Evolutionary conservation across 139 green algal species (phyloP).

Genomic region (Trebouxia sp.): DNA sequence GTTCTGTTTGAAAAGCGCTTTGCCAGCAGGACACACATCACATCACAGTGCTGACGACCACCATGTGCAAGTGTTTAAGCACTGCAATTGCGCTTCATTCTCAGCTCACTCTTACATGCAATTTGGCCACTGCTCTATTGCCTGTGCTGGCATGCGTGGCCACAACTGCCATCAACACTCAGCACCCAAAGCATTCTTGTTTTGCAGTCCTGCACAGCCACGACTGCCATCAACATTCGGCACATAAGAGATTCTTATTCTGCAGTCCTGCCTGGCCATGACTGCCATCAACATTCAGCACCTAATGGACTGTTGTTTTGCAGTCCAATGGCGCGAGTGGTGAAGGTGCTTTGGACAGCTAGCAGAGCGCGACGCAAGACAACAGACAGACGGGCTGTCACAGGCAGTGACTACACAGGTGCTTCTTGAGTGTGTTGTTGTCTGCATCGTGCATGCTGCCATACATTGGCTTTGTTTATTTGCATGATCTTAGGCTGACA

Average conservation of each 20-base stretch:
- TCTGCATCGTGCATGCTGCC: too few relatives aligned
- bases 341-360: slow-evolving; percentile 73
- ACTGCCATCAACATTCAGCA: too few relatives aligned
- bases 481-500: too few relatives aligned
- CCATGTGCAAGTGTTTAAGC: background rate
- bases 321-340: slow-evolving; percentile 78
- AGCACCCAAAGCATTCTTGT: background rate
- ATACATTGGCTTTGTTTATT: too few relatives aligned
- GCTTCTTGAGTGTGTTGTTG: background rate
- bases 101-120: background rate
- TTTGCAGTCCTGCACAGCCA: background rate
- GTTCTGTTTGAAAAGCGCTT: too few relatives aligned
- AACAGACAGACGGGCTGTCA: background rate
- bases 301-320: background rate
- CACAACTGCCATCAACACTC: background rate
- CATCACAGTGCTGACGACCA: background rate
- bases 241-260: too few relatives aligned
- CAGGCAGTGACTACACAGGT: slow-evolving; percentile 26
- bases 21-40: background rate
- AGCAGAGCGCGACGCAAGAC: slow-evolving; percentile 49
- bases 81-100: background rate
- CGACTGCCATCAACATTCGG: too few relatives aligned
- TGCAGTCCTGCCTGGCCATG: background rate
- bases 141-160: background rate
- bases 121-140: background rate